Base-by-base conservation (phyloP, 208 protist genomes). In the Trypanosomatidae sp. region DNA sequence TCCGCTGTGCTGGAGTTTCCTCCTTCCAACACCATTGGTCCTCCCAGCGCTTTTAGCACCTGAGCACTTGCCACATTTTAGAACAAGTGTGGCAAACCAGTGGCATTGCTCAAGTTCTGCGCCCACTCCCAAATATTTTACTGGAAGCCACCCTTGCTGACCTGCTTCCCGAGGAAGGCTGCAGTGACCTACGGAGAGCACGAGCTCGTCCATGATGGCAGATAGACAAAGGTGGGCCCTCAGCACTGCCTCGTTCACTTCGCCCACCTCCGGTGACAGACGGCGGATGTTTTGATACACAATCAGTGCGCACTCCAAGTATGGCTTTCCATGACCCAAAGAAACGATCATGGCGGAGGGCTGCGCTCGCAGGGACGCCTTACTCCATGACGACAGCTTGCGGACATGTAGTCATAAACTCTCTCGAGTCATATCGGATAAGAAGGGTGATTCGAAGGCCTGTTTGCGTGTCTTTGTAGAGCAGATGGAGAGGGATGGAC, bases 191-290 rank as follows among this genome's bases (percentile, higher is more conserved):
- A 72, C 1, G 81, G 69, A 43, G 77, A 75, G 69, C 77, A 76
- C 69, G 43, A 92, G 72, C 73, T 87, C 90, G 66, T 92, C 90
- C 80, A 85, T 88, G 28, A 92, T 75, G 22, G 88, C 85, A 1
- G 88, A 85, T 15, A 92, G 69, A 58, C 81, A 74, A 41, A 87
- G 65, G 62, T 79, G 76, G 3, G 85, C 88, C 66, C 81, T 77
- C 5, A 60, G 50, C 13, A 88, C 69, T 8, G 90, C 79, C 73
- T 88, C 78, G 17, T 69, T 50, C 33, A 87, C 76, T 49, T 77
- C 73, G 17, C 67, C 74, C 10, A 78, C 25, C 33, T 88, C 83
- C 1, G 41, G 41, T 4, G 62, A 58, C 28, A 71, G 30, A 12
- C 65, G 44, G 69, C 86, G 74, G 22, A 83, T 81, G 66, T 87